phyloP scores from a whole-genome alignment of 2,329 filamentous ascomycete species.

The Metarhizium robertsii region DNA sequence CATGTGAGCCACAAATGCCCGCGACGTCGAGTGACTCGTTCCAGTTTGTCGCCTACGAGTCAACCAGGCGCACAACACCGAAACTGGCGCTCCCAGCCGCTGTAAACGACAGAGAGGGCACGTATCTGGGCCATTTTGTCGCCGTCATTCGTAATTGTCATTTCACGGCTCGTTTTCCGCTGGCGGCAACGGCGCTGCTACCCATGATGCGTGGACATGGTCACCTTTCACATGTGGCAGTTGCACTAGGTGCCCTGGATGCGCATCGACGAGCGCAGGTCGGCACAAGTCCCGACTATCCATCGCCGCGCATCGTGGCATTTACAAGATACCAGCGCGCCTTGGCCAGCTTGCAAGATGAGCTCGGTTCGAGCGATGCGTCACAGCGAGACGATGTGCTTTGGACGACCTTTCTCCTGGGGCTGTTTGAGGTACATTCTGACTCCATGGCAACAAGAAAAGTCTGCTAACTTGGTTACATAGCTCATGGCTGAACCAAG shows the following conservation, averaged over 20 bases:
- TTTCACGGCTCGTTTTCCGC: constrained; percentile 10
- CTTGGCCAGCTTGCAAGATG: constrained; percentile 8
- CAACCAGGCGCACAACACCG: not conserved
- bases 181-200: constrained; percentile 6
- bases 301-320: constrained; percentile 3
- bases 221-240: constrained; percentile 9
- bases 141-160: constrained; percentile 11
- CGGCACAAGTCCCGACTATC: not conserved
- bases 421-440: constrained; percentile 16
- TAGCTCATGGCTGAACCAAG: constrained; percentile 17
- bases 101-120: not conserved
- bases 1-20: constrained; percentile 10
- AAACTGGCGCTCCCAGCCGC: not conserved
- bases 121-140: constrained; percentile 11
- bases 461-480: not conserved
- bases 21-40: not conserved
- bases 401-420: constrained; percentile 18
- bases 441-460: not conserved
- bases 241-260: constrained; percentile 18
- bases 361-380: not conserved
- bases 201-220: constrained; percentile 10
- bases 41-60: not conserved
- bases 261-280: constrained; percentile 10
- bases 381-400: constrained; percentile 8
- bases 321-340: constrained; percentile 13